Evolutionary conservation across 2,329 filamentous ascomycete genomes (phyloP).

Genomic region (Colletotrichum graminicola): DNA sequence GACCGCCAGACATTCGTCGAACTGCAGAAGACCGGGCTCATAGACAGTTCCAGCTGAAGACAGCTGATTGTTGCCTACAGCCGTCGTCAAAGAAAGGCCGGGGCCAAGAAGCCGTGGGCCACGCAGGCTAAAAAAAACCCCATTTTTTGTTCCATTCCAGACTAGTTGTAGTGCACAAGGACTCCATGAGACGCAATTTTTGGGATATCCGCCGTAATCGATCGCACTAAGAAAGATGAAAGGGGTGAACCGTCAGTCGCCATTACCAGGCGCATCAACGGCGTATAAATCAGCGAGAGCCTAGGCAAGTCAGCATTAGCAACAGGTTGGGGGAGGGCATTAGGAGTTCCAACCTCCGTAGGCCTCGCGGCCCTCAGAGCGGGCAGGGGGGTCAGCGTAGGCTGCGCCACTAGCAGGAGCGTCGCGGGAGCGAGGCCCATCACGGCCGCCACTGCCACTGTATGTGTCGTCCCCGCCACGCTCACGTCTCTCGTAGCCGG

Average conservation of each 20-base stretch:
- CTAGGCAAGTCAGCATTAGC: conserved; percentile 35
- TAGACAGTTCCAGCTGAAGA: conserved; percentile 8
- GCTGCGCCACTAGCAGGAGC: conserved; percentile 52
- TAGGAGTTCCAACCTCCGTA: conserved; percentile 56
- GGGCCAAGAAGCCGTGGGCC: conserved; percentile 13
- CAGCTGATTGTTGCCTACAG: conserved; percentile 20
- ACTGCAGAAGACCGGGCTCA: conserved; percentile 10
- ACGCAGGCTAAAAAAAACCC: conserved; percentile 38
- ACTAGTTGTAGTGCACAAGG: conserved; percentile 43
- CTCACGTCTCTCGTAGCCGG: conserved; percentile 65
- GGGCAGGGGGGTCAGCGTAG: conserved; percentile 58
- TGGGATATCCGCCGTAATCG: conserved; percentile 42
- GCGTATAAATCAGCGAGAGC: conserved; percentile 47
- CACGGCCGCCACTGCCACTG: conserved; percentile 51
- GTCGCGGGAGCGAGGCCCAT: conserved; percentile 56
- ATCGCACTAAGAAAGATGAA: conserved; percentile 36
- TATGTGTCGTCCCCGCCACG: conserved; percentile 49
- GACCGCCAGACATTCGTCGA: conserved; percentile 39
- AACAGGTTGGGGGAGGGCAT: conserved; percentile 10
- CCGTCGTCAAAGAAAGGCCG: conserved; percentile 20
- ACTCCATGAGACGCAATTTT: conserved; percentile 43
- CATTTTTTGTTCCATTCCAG: conserved; percentile 40
- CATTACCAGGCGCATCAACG: conserved; percentile 18
- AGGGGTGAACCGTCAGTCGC: conserved; percentile 21
- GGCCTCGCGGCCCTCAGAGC: conserved; percentile 58